Evolutionary conservation across 208 protist genomes (phyloP).

Genomic region (Giardia duodenalis): DNA sequence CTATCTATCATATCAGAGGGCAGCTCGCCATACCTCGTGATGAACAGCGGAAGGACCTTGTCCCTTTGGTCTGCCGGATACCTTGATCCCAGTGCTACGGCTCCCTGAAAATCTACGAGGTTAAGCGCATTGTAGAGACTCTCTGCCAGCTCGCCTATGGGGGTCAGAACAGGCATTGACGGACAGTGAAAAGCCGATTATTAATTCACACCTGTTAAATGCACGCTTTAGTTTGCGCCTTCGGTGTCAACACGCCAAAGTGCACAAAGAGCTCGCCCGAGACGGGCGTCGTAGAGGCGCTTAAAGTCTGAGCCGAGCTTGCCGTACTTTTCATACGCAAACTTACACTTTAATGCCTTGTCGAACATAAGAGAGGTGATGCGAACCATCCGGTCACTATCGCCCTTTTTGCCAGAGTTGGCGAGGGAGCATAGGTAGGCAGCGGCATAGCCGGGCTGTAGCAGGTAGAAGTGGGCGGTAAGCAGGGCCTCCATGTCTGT

Average conservation of each 20-base stretch:
- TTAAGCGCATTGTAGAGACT: too few species aligned
- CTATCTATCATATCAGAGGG: too few species aligned
- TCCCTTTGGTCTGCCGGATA: too few species aligned
- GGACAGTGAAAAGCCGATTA: too few species aligned
- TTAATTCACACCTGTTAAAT: too few species aligned
- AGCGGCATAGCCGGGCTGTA: neutral
- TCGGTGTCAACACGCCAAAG: slow-evolving; percentile 5
- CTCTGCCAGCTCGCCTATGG: too few species aligned
- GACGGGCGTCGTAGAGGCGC: neutral
- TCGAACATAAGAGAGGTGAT: neutral
- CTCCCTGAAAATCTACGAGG: too few species aligned
- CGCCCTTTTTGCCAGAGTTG: neutral
- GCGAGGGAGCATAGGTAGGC: neutral
- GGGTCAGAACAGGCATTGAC: too few species aligned
- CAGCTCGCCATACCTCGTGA: too few species aligned
- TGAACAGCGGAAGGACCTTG: too few species aligned
- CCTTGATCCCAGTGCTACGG: too few species aligned
- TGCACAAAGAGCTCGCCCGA: neutral
- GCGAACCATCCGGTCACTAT: neutral
- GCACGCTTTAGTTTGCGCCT: too few species aligned
- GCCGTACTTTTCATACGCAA: neutral
- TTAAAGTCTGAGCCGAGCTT: neutral
- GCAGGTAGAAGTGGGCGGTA: neutral
- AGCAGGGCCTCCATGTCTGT: neutral
- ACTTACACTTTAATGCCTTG: neutral